Base-by-base conservation (phyloP, 2,329 filamentous ascomycete species). In the Verticillium alfalfae region DNA sequence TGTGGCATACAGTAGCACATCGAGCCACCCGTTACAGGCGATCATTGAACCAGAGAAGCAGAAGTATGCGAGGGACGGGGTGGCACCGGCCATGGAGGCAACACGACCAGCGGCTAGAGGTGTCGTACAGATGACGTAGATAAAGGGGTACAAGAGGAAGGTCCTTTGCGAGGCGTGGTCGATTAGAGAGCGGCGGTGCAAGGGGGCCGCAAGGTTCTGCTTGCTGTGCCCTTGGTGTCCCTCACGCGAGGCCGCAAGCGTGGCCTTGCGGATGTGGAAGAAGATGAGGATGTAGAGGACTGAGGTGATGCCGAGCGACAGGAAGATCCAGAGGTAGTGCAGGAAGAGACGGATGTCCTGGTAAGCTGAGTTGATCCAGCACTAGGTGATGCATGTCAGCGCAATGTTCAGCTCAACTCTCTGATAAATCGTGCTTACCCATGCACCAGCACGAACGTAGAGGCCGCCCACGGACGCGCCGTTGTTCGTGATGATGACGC, bases 121-220 rank as follows among this genome's bases (percentile, higher is more conserved):
- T 0, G 87, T 78, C 0, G 88, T 91, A 69, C 88, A 88, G n/a
- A 88, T 67, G 7, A 89, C 80, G 70, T 91, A 91, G 65, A 90
- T 87, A 66, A 88, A 69, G 0, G 88, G 88, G 63, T 91, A 91
- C 8, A 89, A 78, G 36, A 89, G 84, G 64, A 90, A 86, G 9
- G 84, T 79, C 5, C 79, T 80, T 63, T 83, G 79, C 63, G 75
- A 76, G 1, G 72, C 69, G 1, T 70, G 73, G 13, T 61, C 59
- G 1, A 58, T 15, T 8, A 41, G 22, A 15, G 57, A 26, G 36
- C 57, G 57, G 22, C 57, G 38, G 39, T 34, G 18, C 1, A 31
- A 15, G 8, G 38, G 55, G 2, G 38, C 26, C 22, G 57, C 26
- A 26, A 58, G 45, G 26, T 34, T 41, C 22, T 41, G 4, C 22